Base-by-base conservation (phyloP, 2,329 filamentous ascomycete species). In the Fusarium sp. region DNA sequence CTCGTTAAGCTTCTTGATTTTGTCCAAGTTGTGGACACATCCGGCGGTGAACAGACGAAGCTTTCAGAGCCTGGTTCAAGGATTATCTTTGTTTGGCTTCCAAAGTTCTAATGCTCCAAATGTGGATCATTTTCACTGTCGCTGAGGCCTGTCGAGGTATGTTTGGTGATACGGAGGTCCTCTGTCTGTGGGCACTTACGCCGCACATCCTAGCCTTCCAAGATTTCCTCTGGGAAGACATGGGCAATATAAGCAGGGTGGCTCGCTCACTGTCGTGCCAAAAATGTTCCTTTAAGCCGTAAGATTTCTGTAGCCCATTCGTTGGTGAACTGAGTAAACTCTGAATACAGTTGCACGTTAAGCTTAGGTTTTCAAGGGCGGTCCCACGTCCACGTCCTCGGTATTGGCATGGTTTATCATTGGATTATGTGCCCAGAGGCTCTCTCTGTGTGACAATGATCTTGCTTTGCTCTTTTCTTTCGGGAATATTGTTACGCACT, bases 311-410 rank as follows among this genome's bases (percentile, higher is more conserved):
- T 30, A 36, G 12, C 13, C 53, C 51, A 67, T 40, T 18, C 26
- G 8, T 40, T 31, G 16, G 38, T 40, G 40, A 47, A 30, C 44
- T 50, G 45, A 41, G 54, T 34, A 53, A 52, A 42, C 46, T 45
- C 45, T 57, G 51, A 62, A 37, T 42, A 64, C 53, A 52, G 62
- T 55, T 46, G 45, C 55, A 57, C 58, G 42, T 59, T 54, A 61
- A 50, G 57, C 67, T 65, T 57, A 63, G n/a, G 44, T 60, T 57
- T 31, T 49, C 38, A 42, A 42, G 64, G 57, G 51, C 41, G 67
- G 66, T 75, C 68, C 73, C 73, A 72, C 67, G 73, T 73, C 73
- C 73, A 74, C 72, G 73, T 75, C 73, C 67, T 75, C 73, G 73
- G 73, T 74, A 75, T 57, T 70, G 62, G 50, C 51, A 67, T 65